A percentile compares a stretch with the other conserved stretches of the same genome.
phyloP scores from a whole-genome alignment of 441 rosid species.

The Jatropha podagrica region DNA sequence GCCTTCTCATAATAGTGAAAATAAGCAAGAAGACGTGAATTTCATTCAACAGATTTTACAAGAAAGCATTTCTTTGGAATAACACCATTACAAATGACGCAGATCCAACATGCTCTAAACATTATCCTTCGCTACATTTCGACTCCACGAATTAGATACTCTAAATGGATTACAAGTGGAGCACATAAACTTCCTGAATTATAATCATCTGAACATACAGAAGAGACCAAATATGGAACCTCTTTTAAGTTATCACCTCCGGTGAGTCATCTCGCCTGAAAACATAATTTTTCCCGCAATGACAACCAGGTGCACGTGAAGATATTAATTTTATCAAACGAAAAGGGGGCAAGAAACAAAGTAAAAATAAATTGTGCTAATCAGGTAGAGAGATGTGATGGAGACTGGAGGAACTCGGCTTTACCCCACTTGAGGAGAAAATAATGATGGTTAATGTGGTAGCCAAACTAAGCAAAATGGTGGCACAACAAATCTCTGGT shows the following conservation, averaged over 20 bases:
- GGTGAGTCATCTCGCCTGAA: slow-evolving; percentile 58
- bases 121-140: slow-evolving; percentile 21
- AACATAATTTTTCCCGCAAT: slow-evolving; percentile 31
- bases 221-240: slow-evolving; percentile 37
- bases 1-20: too few relatives aligned
- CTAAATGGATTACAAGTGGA: slow-evolving; percentile 25
- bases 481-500: slow-evolving; percentile 28
- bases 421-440: slow-evolving; percentile 33
- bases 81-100: slow-evolving; percentile 17
- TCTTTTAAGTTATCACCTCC: slow-evolving; percentile 75
- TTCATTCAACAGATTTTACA: slow-evolving; percentile 33
- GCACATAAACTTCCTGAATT: slow-evolving; percentile 17
- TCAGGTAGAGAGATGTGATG: slow-evolving; percentile 31
- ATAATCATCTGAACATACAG: slow-evolving; percentile 28
- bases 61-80: slow-evolving; percentile 17
- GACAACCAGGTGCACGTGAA: slow-evolving; percentile 74
- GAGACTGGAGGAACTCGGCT: slow-evolving; percentile 33
- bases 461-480: slow-evolving; percentile 13
- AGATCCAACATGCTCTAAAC: slow-evolving; percentile 18
- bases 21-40: background rate
- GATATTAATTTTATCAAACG: slow-evolving; percentile 36
- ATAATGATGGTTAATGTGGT: slow-evolving; percentile 34
- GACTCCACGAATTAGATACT: slow-evolving; percentile 18
- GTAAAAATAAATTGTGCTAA: slow-evolving; percentile 30
- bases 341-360: slow-evolving; percentile 23